Conservation (phyloP, 176 grass and related monocot genomes). For the Tillandsia fasciculata region DNA sequence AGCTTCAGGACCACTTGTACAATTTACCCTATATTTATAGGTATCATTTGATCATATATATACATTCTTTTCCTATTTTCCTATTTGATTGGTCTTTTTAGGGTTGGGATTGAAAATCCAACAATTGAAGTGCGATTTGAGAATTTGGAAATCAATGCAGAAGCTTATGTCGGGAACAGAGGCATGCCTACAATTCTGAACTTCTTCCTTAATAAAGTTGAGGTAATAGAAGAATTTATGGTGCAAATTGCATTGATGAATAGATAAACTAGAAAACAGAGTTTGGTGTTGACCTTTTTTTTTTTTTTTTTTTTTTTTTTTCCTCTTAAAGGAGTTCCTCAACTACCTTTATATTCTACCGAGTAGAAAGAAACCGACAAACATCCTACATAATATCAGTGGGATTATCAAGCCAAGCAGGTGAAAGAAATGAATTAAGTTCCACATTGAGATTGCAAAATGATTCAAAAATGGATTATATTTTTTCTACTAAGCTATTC, state of each 20-base stretch:
- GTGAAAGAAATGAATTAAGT: constrained; percentile 20
- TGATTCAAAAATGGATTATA: neutral
- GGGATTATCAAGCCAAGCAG: constrained; percentile 71
- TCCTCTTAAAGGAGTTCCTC: constrained; percentile 39
- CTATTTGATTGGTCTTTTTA: constrained; percentile 14
- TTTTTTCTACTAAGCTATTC: neutral
- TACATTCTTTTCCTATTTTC: too few relatives aligned
- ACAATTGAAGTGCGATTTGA: constrained; percentile 89
- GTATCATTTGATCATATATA: too few relatives aligned
- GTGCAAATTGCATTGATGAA: neutral
- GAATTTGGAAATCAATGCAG: constrained; percentile 59
- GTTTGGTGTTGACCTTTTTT: neutral
- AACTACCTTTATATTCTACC: constrained; percentile 57
- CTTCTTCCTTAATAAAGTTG: constrained; percentile 82
- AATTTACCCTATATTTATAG: too few relatives aligned
- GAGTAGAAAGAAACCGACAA: constrained; percentile 56
- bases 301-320: neutral
- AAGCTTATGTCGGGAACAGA: constrained; percentile 78
- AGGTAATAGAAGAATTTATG: constrained; percentile 26
- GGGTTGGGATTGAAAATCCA: constrained; percentile 85
- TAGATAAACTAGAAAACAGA: neutral
- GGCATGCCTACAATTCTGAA: constrained; percentile 79
- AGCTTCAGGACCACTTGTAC: too few relatives aligned
- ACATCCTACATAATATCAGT: constrained; percentile 71
- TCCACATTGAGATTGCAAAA: too few relatives aligned